These are phyloP conservation scores for Coniferiporia sulphurascens DNA, from an alignment of 1,284 basidiomycete species.

Conservation along the genomic window DNA sequence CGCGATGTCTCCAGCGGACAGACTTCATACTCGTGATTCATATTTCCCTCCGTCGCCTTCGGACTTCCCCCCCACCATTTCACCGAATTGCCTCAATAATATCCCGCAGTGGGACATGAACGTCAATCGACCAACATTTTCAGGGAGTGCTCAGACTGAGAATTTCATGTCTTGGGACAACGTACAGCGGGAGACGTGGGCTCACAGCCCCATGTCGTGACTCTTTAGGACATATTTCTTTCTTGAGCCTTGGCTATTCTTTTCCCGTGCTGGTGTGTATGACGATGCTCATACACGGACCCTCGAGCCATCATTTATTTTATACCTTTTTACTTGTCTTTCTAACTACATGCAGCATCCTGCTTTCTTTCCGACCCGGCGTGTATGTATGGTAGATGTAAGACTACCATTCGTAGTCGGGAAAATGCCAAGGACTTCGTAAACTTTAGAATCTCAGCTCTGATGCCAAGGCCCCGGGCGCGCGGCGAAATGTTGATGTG, in stretches of 20 bases:
- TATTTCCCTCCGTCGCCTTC: constrained; percentile 6
- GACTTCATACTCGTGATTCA: constrained; percentile 1
- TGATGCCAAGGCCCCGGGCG: too few relatives aligned
- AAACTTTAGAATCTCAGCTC: too few relatives aligned
- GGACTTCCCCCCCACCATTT: constrained; percentile 10
- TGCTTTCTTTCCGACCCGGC: too few relatives aligned
- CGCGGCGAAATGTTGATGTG: too few relatives aligned
- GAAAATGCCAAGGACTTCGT: too few relatives aligned
- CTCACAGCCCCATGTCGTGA: constrained; percentile 3
- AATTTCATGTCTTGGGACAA: constrained; percentile 45
- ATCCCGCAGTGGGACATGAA: constrained; percentile 10
- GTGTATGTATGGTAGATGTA: too few relatives aligned
- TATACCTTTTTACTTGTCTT: too few relatives aligned
- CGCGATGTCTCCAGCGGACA: constrained; percentile 11
- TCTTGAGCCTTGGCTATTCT: background rate
- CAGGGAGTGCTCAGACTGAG: constrained; percentile 33
- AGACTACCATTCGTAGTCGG: too few relatives aligned
- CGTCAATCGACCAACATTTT: constrained; percentile 16
- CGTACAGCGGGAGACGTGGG: constrained; percentile 25
- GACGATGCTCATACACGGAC: background rate
- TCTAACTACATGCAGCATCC: too few relatives aligned
- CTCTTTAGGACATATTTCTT: background rate
- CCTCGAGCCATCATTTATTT: too few relatives aligned
- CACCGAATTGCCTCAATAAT: constrained; percentile 9
- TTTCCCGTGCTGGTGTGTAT: background rate